Evolutionary conservation across 2,329 filamentous ascomycete species (phyloP), one percentile per base, ranked within the genome.

Genomic region (Talaromyces amestolkiae): DNA sequence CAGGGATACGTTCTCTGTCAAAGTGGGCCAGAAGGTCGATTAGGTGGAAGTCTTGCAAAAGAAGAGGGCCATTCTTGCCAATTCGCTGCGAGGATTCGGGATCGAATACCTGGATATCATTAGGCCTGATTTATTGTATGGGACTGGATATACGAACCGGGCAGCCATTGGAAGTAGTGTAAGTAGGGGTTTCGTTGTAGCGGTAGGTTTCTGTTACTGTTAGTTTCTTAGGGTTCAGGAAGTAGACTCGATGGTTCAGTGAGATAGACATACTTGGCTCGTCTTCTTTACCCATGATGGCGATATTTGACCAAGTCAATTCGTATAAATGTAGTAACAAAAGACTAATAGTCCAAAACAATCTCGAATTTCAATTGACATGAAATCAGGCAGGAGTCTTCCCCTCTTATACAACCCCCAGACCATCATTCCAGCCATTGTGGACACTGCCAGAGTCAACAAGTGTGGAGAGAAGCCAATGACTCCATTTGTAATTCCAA

Each of bases 41-140:
- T 73, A 89, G 76, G 72, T 89, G 86, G 73, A 88, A 88, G 73
- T 89, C 86, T 71, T 89, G 86, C 24, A 89, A 82, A 67, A 88
- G 78, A 45, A 89, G 79, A 68, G 86, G 86, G 0, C 86, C 86
- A 70, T 84, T 84, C 58, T 75, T 72, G 58, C 86, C 87, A 39
- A 85, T 76, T 65, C 86, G 81, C 74, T 87, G 85, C 61, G 78
- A 77, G 17, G 79, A 77, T 69, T 83, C 79, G 19, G 85, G 84
- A 70, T 85, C 81, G 66, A 83, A 80, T 64, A 87, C 80, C 68
- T 78, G 67, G 17, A 37, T 10, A 19, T 7, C 3, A 17, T 56
- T 37, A 56, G 53, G 53, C 10, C 8, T 1, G 1, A 11, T 15
- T 15, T 39, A 2, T 24, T 4, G n/a, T 15, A 22, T 7, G 13